Base-by-base conservation (phyloP, 2,329 filamentous ascomycete genomes). In the Colletotrichum sp. region DNA sequence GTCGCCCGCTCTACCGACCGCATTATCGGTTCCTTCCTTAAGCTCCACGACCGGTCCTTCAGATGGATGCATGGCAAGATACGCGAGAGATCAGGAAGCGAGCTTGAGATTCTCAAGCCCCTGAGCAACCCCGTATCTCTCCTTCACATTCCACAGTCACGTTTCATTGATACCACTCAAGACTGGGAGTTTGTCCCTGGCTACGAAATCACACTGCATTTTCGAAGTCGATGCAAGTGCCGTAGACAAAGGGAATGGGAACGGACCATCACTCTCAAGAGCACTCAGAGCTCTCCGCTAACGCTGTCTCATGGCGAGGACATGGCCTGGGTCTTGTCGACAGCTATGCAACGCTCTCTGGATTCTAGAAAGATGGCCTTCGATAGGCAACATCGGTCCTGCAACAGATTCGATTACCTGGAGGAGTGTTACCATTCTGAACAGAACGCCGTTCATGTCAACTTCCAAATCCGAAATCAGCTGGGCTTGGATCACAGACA, bases 21-120 rank as follows among this genome's bases (percentile, higher is more conserved):
- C 70, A 89, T 89, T 78, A 79, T 91, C 74, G 88, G 87, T 16
- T 82, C 89, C 10, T 91, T 90, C 76, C 79, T 91, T 16, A 83
- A 85, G 61, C 85, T 84, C 48, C 88, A 91, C 76, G 89, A 91
- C 80, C 81, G 85, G n/a, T 83, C 82, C 24, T 91, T 90, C 78
- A 82, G 82, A 57, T 90, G 88, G 89, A 83, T 86, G 28, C 84
- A 87, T 43, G 83, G 85, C 21, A 70, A 86, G 4, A 83, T 86
- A n/a, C 81, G 83, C 28, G 86, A 88, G 58, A 79, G 83, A 28
- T 80, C 83, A 24, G 81, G 81, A 8, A 80, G 83, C 55, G 82
- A 81, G 38, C 82, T 84, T 32, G 85, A 86, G 72, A 85, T 86
- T 18, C 82, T 85, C 65, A 81, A 82, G n/a, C 86, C 87, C 18